Evolutionary conservation across 805 yeast species (phyloP).

Genomic region (Pichia nanzhaoensis): DNA sequence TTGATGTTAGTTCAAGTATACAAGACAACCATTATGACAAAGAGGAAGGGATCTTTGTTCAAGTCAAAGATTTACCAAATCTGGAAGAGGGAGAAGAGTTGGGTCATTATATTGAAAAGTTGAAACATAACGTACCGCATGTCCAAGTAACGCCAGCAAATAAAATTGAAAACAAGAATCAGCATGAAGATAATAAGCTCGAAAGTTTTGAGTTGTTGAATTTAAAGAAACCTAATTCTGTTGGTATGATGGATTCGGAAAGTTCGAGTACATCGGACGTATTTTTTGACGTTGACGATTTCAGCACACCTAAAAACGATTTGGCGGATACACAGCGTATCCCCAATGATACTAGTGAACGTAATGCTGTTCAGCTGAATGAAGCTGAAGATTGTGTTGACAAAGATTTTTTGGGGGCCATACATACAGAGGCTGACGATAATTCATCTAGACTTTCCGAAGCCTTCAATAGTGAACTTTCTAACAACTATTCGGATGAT

Average conservation of each 20-base stretch:
- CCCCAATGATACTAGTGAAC: no score
- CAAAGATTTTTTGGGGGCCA: no score
- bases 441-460: background rate
- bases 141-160: background rate
- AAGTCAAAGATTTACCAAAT: constrained; percentile 12
- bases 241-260: constrained; percentile 2
- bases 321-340: no score
- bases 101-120: constrained; percentile 8
- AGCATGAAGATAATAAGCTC: no score
- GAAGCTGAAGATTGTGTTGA: no score
- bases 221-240: background rate
- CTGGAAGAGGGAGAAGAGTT: constrained; percentile 8
- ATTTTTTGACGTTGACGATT: constrained; percentile 7
- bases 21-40: background rate
- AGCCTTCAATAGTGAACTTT: background rate
- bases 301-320: background rate
- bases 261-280: constrained; percentile 10
- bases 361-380: no score
- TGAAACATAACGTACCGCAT: constrained; percentile 1
- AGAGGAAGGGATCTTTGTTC: constrained; percentile 1
- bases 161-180: background rate
- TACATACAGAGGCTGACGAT: no score
- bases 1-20: background rate
- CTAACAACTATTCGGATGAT: background rate
- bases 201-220: background rate